These are phyloP conservation scores for Staphylotrichum longicolle DNA, from an alignment of 495 filamentous ascomycete genomes.

Conservation along the genomic window DNA sequence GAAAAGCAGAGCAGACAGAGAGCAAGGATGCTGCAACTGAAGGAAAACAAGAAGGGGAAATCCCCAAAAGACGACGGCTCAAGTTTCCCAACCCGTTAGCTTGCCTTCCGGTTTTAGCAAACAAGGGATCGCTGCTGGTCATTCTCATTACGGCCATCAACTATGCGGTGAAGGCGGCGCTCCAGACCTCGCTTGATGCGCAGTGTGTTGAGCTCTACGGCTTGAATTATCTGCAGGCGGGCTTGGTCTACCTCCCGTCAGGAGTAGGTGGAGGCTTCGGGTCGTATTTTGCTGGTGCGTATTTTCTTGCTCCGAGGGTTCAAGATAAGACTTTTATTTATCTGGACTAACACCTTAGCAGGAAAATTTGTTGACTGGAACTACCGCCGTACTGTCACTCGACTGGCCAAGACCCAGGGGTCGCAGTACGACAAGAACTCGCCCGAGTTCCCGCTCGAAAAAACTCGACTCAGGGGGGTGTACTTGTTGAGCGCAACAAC, in stretches of 20 bases:
- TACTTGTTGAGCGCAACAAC: constrained; percentile 2
- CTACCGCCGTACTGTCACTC: constrained; percentile 39
- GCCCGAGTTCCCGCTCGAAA: constrained; percentile 60
- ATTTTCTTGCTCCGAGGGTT: not conserved
- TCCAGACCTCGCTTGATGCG: constrained; percentile 34
- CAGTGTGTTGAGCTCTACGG: constrained; percentile 54
- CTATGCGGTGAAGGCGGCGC: constrained; percentile 55
- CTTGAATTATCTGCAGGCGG: constrained; percentile 57
- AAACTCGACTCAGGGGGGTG: constrained; percentile 54
- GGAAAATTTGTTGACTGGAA: constrained; percentile 54
- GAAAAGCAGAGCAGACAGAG: not conserved
- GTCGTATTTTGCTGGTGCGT: constrained; percentile 44
- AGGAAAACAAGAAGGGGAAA: not conserved
- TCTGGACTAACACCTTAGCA: not conserved
- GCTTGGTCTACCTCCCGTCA: constrained; percentile 55
- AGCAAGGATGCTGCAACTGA: not conserved
- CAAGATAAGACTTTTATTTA: too few species aligned
- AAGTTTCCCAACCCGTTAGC: constrained; percentile 14
- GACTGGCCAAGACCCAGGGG: constrained; percentile 1
- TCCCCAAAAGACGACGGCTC: not conserved
- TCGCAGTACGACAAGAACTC: constrained; percentile 15
- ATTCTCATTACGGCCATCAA: constrained; percentile 14
- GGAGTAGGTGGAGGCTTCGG: constrained; percentile 62
- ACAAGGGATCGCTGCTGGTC: constrained; percentile 14
- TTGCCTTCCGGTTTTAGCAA: constrained; percentile 15